Evolutionary conservation across 1,284 basidiomycete species (phyloP).

Genomic region (Trametes versicolor): DNA sequence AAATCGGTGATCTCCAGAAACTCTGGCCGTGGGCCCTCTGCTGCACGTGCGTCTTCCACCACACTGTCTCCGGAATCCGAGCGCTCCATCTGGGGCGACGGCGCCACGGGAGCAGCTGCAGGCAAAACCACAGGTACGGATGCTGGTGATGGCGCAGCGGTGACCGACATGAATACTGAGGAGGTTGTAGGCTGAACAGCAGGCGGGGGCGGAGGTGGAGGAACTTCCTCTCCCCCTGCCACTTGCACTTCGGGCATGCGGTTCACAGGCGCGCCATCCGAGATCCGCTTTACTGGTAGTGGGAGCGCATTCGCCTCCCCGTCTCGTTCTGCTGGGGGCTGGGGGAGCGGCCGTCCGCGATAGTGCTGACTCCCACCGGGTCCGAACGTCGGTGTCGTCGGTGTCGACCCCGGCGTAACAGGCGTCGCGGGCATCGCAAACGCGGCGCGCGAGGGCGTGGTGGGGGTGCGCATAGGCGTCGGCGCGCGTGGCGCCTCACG

Average conservation of each 20-base stretch:
- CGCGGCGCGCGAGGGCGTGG: slow-evolving; percentile 9
- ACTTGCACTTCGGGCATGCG: slow-evolving; percentile 17
- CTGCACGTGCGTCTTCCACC: slow-evolving; percentile 19
- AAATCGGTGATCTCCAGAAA: slow-evolving; percentile 65
- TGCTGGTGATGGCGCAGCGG: background rate
- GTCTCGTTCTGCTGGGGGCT: slow-evolving; percentile 37
- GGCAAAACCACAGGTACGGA: background rate
- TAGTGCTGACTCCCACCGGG: slow-evolving; percentile 38
- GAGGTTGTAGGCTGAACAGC: background rate
- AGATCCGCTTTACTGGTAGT: slow-evolving; percentile 23
- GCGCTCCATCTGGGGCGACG: slow-evolving; percentile 22
- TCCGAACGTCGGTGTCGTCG: slow-evolving; percentile 37
- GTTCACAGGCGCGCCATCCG: slow-evolving; percentile 31
- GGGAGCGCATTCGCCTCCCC: background rate
- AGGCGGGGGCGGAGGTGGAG: slow-evolving; percentile 21
- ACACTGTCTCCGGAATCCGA: slow-evolving; percentile 31
- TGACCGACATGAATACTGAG: background rate
- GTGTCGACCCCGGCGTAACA: slow-evolving; percentile 33
- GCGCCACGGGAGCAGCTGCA: background rate
- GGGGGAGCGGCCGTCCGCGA: slow-evolving; percentile 47
- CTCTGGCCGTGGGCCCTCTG: slow-evolving; percentile 22
- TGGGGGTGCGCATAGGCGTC: slow-evolving; percentile 7
- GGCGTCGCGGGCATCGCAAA: slow-evolving; percentile 2
- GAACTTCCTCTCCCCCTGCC: slow-evolving; percentile 1
- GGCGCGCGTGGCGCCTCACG: background rate